Evolutionary conservation across 1,284 basidiomycete genomes (phyloP).

Genomic region (Ceratobasidium papillatum): DNA sequence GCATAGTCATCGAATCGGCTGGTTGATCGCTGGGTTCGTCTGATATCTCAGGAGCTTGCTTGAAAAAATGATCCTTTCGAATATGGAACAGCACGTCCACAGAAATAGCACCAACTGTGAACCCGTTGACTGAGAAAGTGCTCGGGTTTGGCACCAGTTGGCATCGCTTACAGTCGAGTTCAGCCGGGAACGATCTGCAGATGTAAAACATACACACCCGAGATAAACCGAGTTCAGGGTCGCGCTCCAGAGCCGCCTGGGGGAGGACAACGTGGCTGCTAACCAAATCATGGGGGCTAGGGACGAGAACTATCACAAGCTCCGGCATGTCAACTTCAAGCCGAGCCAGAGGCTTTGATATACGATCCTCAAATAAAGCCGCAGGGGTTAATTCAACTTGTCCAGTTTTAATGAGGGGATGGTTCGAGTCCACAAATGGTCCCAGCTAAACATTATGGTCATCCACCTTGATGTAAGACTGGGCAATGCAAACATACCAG

Average conservation of each 20-base stretch:
- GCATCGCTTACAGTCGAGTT: constrained; percentile 49
- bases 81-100: constrained; percentile 91
- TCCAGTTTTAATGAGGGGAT: constrained; percentile 77
- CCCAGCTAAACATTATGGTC: constrained; percentile 67
- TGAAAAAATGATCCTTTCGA: constrained; percentile 82
- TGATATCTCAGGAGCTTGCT: constrained; percentile 72
- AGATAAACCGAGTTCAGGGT: constrained; percentile 51
- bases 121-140: constrained; percentile 83
- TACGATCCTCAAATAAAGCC: constrained; percentile 74
- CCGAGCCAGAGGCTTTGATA: constrained; percentile 66
- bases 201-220: constrained; percentile 50
- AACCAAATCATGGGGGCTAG: constrained; percentile 83
- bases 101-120: constrained; percentile 80
- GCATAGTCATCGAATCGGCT: constrained; percentile 78
- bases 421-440: constrained; percentile 84
- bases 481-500: constrained; percentile 63
- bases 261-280: constrained; percentile 87
- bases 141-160: constrained; percentile 82
- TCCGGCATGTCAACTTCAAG: constrained; percentile 71
- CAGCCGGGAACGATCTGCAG: not conserved
- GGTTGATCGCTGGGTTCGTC: constrained; percentile 53
- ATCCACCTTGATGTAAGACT: not conserved
- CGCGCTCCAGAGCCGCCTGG: constrained; percentile 64
- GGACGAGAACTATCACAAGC: constrained; percentile 79
- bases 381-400: constrained; percentile 71